Conservation (phyloP, 352 stramenopile species). For the Phytophthora fragariae region DNA sequence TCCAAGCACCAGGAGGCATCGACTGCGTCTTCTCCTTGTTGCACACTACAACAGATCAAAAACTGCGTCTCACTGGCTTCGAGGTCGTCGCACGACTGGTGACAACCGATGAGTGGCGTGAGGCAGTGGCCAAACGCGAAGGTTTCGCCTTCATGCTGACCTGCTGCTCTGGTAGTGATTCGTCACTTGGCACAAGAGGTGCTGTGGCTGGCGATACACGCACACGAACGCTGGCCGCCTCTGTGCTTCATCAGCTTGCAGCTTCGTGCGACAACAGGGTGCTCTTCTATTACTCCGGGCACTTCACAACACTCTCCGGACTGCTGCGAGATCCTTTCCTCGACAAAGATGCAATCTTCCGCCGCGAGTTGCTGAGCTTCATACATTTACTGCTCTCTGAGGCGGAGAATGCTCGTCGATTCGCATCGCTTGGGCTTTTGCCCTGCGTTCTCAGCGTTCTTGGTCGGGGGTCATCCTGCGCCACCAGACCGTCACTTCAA, state of each 20-base stretch:
- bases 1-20: constrained; percentile 71
- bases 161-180: constrained; percentile 55
- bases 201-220: constrained; percentile 43
- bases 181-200: constrained; percentile 22
- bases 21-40: constrained; percentile 77
- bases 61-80: constrained; percentile 60
- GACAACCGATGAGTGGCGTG: constrained; percentile 62
- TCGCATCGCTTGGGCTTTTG: constrained; percentile 65
- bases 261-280: constrained; percentile 62
- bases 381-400: constrained; percentile 66
- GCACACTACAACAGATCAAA: constrained; percentile 52
- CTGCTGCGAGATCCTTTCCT: constrained; percentile 77
- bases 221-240: constrained; percentile 58
- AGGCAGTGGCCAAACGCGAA: constrained; percentile 69
- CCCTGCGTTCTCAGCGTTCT: constrained; percentile 66
- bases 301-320: constrained; percentile 57
- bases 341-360: constrained; percentile 64
- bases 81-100: constrained; percentile 72
- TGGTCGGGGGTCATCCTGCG: constrained; percentile 18
- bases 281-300: constrained; percentile 68
- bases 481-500: constrained; percentile 35
- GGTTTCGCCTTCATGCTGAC: constrained; percentile 75
- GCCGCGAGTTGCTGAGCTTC: constrained; percentile 69
- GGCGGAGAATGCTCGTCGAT: constrained; percentile 60
- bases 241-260: constrained; percentile 68